Evolutionary conservation across 768 basidiomycete genomes (phyloP), one percentile per base, ranked within the genome.

Genomic region (Exidia glandulosa): DNA sequence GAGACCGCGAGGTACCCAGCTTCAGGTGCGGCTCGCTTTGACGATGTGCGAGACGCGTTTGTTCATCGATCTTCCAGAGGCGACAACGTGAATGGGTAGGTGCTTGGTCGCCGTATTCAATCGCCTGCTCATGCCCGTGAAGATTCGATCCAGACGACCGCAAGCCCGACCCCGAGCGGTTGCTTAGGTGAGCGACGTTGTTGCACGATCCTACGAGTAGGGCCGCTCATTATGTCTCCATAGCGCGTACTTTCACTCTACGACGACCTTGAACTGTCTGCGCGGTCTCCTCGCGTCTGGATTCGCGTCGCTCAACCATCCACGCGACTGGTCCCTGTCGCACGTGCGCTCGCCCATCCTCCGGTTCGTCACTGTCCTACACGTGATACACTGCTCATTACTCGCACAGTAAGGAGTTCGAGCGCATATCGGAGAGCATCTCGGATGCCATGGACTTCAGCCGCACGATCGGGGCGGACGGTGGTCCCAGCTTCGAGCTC

Each of bases 191-290:
- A 57, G 68, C 63, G 9, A 36, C 19, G 7, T 54, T 41, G n/a
- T n/a, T n/a, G n/a, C n/a, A n/a, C n/a, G n/a, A n/a, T n/a, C n/a
- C n/a, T n/a, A n/a, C n/a, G n/a, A n/a, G n/a, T n/a, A n/a, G n/a
- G n/a, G n/a, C n/a, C n/a, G 13, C 55, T 50, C 10, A 25, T 48
- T 56, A 14, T 59, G 61, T 48, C 55, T 19, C 1, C 31, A 45
- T 64, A 94, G 90, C 63, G 94, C 95, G 2, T 98, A 98, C 79
- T 97, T 97, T 75, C 87, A 98, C 74, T 97, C 95, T 0, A 81
- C 92, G 0, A 81, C 94, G 7, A 98, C 96, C 0, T 78, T 97
- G 45, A 99, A 99, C 74, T 86, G 94, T 72, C 79, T 97, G 60
- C 87, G 96, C 19, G 82, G 85, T 2, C 80, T 98, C 36, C 81